phyloP scores from a whole-genome alignment of 2,329 filamentous ascomycete genomes.

The Xylaria arbuscula region DNA sequence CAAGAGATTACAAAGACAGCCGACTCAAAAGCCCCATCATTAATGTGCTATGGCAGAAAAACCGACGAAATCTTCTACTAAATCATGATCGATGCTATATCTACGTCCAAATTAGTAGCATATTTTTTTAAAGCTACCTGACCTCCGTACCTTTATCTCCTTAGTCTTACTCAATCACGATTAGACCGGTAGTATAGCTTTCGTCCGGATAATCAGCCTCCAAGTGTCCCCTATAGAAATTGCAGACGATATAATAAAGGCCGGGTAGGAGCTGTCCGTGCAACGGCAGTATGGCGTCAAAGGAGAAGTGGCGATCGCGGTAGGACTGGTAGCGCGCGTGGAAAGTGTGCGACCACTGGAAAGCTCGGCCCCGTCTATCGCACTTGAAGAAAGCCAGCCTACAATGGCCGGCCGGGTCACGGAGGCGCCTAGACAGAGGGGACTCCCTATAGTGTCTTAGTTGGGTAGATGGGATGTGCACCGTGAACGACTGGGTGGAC shows the following conservation, averaged over 20 bases:
- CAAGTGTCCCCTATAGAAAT: constrained; percentile 20
- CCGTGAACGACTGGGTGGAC: constrained; percentile 7
- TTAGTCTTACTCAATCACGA: neutral
- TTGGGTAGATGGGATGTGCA: constrained; percentile 12
- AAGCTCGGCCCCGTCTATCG: neutral
- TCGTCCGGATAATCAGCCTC: constrained; percentile 9
- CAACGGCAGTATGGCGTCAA: neutral
- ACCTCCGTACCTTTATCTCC: neutral
- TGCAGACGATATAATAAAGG: constrained; percentile 11
- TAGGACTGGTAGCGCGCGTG: neutral
- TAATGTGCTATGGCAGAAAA: no score
- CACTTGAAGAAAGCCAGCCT: constrained; percentile 12
- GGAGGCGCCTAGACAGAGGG: neutral
- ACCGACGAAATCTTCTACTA: no score
- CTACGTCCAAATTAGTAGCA: neutral
- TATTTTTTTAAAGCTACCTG: neutral
- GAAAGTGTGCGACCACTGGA: constrained; percentile 1
- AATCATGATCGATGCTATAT: neutral
- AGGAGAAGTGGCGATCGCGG: constrained; percentile 16
- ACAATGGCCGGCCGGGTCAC: constrained; percentile 10
- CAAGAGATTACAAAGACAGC: no score
- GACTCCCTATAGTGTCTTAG: neutral
- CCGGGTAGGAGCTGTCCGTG: neutral
- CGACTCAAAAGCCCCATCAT: no score
- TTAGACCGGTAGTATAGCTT: constrained; percentile 8